Conservation (phyloP, 176 grass and related monocot genomes). For the Rhipidocladum racemiflorum region DNA sequence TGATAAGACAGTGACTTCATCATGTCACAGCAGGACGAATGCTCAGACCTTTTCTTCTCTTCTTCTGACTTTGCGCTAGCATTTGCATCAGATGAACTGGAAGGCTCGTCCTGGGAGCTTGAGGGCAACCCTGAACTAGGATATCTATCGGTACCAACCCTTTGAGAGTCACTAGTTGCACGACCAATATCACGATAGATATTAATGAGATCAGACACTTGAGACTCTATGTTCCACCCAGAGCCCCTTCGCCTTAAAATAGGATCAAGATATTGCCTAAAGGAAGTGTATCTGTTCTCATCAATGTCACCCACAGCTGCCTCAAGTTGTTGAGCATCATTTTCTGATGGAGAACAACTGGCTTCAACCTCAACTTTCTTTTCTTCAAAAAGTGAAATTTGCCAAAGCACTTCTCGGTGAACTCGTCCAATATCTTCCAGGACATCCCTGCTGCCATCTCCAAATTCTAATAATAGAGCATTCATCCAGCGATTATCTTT, state of each 20-base stretch:
- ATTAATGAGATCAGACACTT: slow-evolving; percentile 89
- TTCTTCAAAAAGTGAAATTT: slow-evolving; percentile 72
- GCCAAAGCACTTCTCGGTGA: slow-evolving; percentile 82
- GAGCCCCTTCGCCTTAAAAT: slow-evolving; percentile 80
- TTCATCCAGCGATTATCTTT: slow-evolving; percentile 99
- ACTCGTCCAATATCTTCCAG: slow-evolving; percentile 81
- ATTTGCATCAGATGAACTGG: slow-evolving; percentile 61
- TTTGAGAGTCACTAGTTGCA: slow-evolving; percentile 55
- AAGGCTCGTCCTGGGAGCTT: slow-evolving; percentile 56
- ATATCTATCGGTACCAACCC: slow-evolving; percentile 58
- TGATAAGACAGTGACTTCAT: slow-evolving; percentile 90
- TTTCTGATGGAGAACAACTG: slow-evolving; percentile 45
- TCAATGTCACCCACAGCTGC: slow-evolving; percentile 48
- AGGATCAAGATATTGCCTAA: slow-evolving; percentile 95
- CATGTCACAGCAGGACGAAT: slow-evolving; percentile 81
- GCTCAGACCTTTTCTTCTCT: slow-evolving; percentile 65
- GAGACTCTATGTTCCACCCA: slow-evolving; percentile 89
- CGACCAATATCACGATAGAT: slow-evolving; percentile 92
- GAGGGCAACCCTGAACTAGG: slow-evolving; percentile 48
- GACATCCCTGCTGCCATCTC: slow-evolving; percentile 81
- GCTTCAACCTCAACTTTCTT: slow-evolving; percentile 53
- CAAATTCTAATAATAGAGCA: slow-evolving; percentile 85
- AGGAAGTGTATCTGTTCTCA: slow-evolving; percentile 76
- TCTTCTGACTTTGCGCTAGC: slow-evolving; percentile 48
- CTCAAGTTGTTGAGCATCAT: slow-evolving; percentile 49